A percentile compares a stretch with the other conserved stretches of the same genome.
These are phyloP conservation scores for Crotalaria pallida DNA, from an alignment of 306 rosid species.

Conservation along the genomic window DNA sequence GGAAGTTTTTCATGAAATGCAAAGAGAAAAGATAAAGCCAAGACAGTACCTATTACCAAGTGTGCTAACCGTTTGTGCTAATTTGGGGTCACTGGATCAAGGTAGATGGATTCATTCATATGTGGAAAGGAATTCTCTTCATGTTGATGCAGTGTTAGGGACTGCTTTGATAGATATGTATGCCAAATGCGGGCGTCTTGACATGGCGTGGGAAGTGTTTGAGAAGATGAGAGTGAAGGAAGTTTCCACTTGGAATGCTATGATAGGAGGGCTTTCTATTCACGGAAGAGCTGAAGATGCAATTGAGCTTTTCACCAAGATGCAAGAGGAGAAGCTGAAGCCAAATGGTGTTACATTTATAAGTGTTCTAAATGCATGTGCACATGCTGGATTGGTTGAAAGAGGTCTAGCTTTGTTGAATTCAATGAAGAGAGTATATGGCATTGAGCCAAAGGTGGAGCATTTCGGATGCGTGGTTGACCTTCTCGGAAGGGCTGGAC, in stretches of 20 bases:
- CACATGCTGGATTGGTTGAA: slow-evolving; percentile 51
- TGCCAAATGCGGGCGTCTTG: slow-evolving; percentile 51
- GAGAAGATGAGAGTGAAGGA: slow-evolving; percentile 39
- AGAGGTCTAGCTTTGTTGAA: slow-evolving; percentile 35
- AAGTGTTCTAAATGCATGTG: slow-evolving; percentile 51
- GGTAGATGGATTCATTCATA: slow-evolving; percentile 59
- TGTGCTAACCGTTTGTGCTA: slow-evolving; percentile 53
- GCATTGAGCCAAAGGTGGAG: slow-evolving; percentile 45
- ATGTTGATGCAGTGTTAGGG: slow-evolving; percentile 48
- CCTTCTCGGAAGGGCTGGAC: slow-evolving; percentile 55
- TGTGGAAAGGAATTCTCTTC: slow-evolving; percentile 35
- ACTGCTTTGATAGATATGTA: slow-evolving; percentile 63
- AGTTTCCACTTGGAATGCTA: slow-evolving; percentile 62
- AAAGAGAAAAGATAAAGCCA: slow-evolving; percentile 30
- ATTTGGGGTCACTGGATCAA: slow-evolving; percentile 54
- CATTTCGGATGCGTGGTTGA: slow-evolving; percentile 59
- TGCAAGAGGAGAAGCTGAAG: slow-evolving; percentile 35
- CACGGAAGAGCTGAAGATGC: slow-evolving; percentile 57
- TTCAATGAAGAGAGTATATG: slow-evolving; percentile 36
- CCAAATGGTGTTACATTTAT: slow-evolving; percentile 45
- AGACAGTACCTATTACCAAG: slow-evolving; percentile 40
- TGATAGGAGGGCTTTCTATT: slow-evolving; percentile 55
- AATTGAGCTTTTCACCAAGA: slow-evolving; percentile 41
- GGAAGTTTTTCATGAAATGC: slow-evolving; percentile 49
- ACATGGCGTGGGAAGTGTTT: slow-evolving; percentile 63